A percentile compares a stretch with the other conserved stretches of the same genome.
Conservation (phyloP, 345 rosid genomes). For the Eucalyptus viminalis region DNA sequence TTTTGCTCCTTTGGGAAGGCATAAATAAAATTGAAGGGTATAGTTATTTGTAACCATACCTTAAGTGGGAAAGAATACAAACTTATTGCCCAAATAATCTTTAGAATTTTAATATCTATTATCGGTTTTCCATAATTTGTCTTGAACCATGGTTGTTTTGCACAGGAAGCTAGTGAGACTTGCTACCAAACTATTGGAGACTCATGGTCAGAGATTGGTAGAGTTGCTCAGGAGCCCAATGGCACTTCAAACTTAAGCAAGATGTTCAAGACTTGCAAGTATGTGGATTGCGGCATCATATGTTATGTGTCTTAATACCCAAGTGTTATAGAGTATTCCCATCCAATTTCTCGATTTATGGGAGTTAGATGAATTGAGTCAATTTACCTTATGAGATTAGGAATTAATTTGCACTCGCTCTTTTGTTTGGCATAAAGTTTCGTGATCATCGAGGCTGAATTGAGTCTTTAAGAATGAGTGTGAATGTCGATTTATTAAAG, state of each 20-base stretch:
- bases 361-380: neutral
- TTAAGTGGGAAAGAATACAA: neutral
- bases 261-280: slow-evolving; percentile 61
- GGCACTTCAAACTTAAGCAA: slow-evolving; percentile 45
- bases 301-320: neutral
- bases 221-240: slow-evolving; percentile 25
- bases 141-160: neutral
- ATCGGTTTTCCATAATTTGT: neutral
- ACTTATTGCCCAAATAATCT: neutral
- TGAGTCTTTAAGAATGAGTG: neutral
- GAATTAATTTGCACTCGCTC: neutral
- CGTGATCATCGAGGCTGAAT: neutral
- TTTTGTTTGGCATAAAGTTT: neutral
- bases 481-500: neutral
- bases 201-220: slow-evolving; percentile 58
- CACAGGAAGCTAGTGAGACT: slow-evolving; percentile 40
- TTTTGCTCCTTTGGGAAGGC: neutral
- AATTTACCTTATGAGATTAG: neutral
- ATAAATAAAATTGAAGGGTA: neutral
- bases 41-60: neutral
- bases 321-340: neutral
- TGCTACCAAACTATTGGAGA: slow-evolving; percentile 37
- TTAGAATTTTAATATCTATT: neutral
- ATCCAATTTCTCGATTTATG: neutral
- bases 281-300: neutral